Evolutionary conservation across 2,329 filamentous ascomycete genomes (phyloP), one percentile per base, ranked within the genome.

Genomic region (Fusarium nisikadoi): DNA sequence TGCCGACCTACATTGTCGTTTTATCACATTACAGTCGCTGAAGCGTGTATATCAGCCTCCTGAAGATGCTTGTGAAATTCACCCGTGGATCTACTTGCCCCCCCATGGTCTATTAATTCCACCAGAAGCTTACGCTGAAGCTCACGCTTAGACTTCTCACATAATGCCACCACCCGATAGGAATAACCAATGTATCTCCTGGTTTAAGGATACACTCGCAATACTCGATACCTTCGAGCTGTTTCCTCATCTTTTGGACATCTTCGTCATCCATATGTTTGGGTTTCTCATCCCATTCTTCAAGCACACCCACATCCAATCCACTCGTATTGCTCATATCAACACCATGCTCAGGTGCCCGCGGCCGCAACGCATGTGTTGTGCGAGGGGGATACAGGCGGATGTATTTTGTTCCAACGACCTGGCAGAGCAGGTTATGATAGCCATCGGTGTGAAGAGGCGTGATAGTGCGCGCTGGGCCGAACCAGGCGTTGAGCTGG

Each of bases 111-210:
- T 33, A 59, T 36, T 66, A 88, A 72, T 93, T 92, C 93, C 94
- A 99, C 96, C 96, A 99, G 79, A 98, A 98, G 79, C 94, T 98
- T 17, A 98, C 94, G 74, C 95, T 98, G 78, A 97, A 95, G 78
- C 95, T 97, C 25, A 93, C 89, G 62, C 90, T 94, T 77, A 98
- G 79, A 54, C 94, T 94, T 66, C 93, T 87, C 7, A 98, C 93
- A 81, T 98, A 98, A 84, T 99, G 96, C 96, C 96, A 99, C 95
- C 96, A 99, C 1, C 95, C 96, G 9, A 94, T 87, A 1, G 96
- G 96, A 58, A 99, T 93, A 79, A 97, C 96, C 58, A 99, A 80
- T 71, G 91, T 92, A 58, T 99, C 94, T 0, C 95, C 96, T 2
- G 93, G 92, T 35, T 87, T 89, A 10, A 99, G 83, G 3, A 98